These are phyloP conservation scores for Exutisphaerella laricina DNA, from an alignment of 2,329 filamentous ascomycete species.

Conservation along the genomic window DNA sequence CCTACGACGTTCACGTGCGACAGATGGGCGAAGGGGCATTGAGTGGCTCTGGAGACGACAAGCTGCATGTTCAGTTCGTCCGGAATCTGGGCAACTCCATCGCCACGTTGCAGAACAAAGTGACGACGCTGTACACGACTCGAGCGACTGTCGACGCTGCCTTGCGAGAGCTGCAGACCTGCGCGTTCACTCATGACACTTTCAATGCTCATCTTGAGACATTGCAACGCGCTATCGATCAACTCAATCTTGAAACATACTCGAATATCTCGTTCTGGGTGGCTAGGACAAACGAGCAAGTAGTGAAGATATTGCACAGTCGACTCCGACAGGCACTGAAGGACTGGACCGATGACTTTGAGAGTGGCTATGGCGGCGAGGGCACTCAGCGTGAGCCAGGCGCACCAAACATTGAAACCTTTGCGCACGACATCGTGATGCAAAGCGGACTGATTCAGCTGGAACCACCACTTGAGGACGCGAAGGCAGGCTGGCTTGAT, in stretches of 20 bases:
- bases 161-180: constrained; percentile 74
- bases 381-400: constrained; percentile 41
- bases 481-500: constrained; percentile 85
- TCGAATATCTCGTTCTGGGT: constrained; percentile 92
- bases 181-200: constrained; percentile 71
- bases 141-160: constrained; percentile 78
- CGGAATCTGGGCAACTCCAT: constrained; percentile 86
- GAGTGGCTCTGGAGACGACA: constrained; percentile 26
- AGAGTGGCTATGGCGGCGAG: constrained; percentile 35
- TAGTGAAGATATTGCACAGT: constrained; percentile 72
- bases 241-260: constrained; percentile 93
- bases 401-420: constrained; percentile 61
- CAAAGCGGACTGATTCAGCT: constrained; percentile 96
- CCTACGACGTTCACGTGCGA: constrained; percentile 83
- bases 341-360: constrained; percentile 86
- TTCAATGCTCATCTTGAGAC: constrained; percentile 77
- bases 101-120: constrained; percentile 83
- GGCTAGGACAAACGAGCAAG: constrained; percentile 73
- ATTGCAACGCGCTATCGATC: constrained; percentile 89
- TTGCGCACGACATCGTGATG: constrained; percentile 93
- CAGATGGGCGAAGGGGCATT: constrained; percentile 42
- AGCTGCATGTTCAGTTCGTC: constrained; percentile 82
- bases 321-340: constrained; percentile 79
- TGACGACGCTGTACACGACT: constrained; percentile 69
- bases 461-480: constrained; percentile 86